These are phyloP conservation scores for Verticillium zaregamsianum DNA, from an alignment of 2,329 filamentous ascomycete species.

Conservation along the genomic window DNA sequence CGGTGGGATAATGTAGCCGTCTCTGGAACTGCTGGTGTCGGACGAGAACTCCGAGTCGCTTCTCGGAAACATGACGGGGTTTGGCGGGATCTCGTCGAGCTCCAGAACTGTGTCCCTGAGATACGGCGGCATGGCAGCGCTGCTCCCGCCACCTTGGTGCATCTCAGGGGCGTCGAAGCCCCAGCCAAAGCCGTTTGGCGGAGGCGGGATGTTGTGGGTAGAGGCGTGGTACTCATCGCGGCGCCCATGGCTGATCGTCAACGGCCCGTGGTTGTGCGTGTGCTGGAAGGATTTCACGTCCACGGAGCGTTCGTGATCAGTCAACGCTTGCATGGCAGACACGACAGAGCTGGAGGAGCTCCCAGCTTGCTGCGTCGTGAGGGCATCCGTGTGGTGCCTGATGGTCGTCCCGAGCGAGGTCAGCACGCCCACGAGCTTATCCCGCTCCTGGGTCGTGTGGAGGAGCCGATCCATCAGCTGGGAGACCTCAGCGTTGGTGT, in stretches of 20 bases:
- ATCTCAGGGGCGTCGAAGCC: background rate
- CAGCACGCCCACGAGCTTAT: constrained; percentile 1
- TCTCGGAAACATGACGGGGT: background rate
- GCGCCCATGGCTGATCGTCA: background rate
- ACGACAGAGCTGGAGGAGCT: background rate
- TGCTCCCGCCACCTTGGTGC: background rate
- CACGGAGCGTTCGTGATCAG: background rate
- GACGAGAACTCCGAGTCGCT: background rate
- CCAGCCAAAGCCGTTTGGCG: background rate
- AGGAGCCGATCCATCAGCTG: constrained; percentile 16
- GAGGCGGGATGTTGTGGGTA: background rate
- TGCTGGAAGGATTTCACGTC: background rate
- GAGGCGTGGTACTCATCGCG: background rate
- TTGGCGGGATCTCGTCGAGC: background rate
- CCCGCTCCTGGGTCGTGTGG: constrained; percentile 18
- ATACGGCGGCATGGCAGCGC: background rate
- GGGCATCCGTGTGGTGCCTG: background rate
- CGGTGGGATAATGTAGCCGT: background rate
- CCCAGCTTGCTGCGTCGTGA: background rate
- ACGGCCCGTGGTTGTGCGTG: background rate
- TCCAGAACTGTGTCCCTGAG: background rate
- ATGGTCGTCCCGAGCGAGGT: background rate
- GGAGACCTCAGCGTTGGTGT: constrained; percentile 16
- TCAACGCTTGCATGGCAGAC: background rate
- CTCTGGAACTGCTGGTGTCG: background rate